Base-by-base conservation (phyloP, 1,284 basidiomycete genomes). In the Apiotrichum sp. region DNA sequence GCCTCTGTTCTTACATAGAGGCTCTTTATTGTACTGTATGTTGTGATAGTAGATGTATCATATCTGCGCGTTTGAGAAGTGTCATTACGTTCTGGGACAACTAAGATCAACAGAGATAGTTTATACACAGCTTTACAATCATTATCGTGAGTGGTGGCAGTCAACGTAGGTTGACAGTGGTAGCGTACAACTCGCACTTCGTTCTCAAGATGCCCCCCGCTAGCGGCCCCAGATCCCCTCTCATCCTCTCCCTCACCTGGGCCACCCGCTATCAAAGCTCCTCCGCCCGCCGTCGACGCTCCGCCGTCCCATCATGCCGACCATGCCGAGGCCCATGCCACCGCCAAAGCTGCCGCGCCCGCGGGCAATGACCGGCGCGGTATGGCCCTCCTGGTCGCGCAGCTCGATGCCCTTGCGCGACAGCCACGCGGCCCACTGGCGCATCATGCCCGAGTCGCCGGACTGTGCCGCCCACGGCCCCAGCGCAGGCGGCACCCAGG, bases 401-500 rank as follows among this genome's bases (percentile, higher is more conserved):
- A 76, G 47, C 45, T 65, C 63, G 8, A 74, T 57, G 4, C 65
- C 64, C 14, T 39, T 47, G 3, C 35, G 51, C 7, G 29, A 47
- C 13, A 74, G 56, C 36, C 58, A 50, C 2, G 46, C 52, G 2
- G 72, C 66, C 64, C 68, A 71, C 11, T 52, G 53, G 8, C 72
- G 61, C 66, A 74, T 71, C 53, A 69, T 65, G 13, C 72, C 72
- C 29, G 56, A 64, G 51, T 66, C 65, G 10, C 74, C 74, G 13
- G 69, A 59, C 39, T 67, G 55, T 41, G 69, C 59, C 0, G 72
- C 71, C n/a, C 64, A 64, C 38, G 60, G 62, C 0, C 68, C 70
- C 8, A 74, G 53, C 38, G 63, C 57, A 3, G 64, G 58, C 4
- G 61, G 64, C 3, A 74, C 66, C 72, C 72, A 76, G 35, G 55